Evolutionary conservation across 2,329 filamentous ascomycete genomes (phyloP), one percentile per base, ranked within the genome.

Genomic region (Pseudogymnoascus sp.): DNA sequence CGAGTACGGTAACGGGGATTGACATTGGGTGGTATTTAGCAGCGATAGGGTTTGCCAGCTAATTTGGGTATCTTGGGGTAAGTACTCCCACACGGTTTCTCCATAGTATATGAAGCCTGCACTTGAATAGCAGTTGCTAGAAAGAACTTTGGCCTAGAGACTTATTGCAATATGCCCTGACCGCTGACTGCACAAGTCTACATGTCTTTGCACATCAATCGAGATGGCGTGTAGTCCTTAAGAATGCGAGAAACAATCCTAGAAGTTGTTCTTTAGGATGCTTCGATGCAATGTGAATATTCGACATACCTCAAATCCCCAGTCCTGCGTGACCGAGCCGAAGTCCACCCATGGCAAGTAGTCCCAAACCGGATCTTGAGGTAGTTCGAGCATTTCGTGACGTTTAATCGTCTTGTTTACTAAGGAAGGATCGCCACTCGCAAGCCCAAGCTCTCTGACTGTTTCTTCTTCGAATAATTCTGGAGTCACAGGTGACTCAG

Each of bases 201-300:
- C 30, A 33, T 36, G 35, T n/a, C 35, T n/a, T 36, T 36, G 35
- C 35, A 36, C 12, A n/a, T 36, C 14, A n/a, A 36, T 36, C 35
- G 12, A 36, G 35, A 5, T 36, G 35, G 35, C 5, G 35, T 36
- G 35, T 36, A 36, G 35, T 58, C 23, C 16, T 58, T 30, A 58
- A n/a, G 49, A 30, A 33, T 33, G 25, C 33, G 49, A 58, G 49
- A 58, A 58, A 33, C 49, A 58, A 58, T 58, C 49, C 49, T 58
- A 58, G 25, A 58, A 58, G 22, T 22, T 52, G 33, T 58, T 30
- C 49, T 19, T 33, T 58, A 16, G 33, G 49, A 58, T 16, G 16
- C 23, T 58, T 28, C n/a, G 25, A 25, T 30, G 25, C 25, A 28
- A 25, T 11, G 33, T 25, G 25, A 25, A 58, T 16, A 22, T 16